phyloP scores from a whole-genome alignment of 495 filamentous ascomycete species.

The Astrocystis sublimbata region DNA sequence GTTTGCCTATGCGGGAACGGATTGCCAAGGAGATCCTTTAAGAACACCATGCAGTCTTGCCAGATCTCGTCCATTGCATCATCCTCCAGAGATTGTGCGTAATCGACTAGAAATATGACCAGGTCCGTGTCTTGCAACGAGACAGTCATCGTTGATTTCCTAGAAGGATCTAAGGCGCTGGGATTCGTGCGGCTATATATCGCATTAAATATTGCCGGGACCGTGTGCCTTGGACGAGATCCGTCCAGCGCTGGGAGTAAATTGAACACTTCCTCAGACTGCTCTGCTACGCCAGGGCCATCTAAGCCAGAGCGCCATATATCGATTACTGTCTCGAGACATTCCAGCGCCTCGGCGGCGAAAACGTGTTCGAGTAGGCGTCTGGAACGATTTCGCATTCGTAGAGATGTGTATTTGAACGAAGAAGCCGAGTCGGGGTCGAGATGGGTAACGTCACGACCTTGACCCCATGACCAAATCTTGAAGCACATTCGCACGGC shows the following conservation, averaged over 20 bases:
- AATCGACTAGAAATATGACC: constrained; percentile 84
- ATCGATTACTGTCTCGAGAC: constrained; percentile 83
- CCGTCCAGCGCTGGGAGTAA: constrained; percentile 90
- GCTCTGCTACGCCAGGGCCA: constrained; percentile 36
- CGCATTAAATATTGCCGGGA: constrained; percentile 96
- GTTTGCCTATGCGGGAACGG: constrained; percentile 94
- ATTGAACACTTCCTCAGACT: constrained; percentile 64
- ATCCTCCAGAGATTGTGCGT: constrained; percentile 86
- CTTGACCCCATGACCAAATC: constrained; percentile 92
- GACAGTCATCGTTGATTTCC: constrained; percentile 85
- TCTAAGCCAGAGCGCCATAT: constrained; percentile 64
- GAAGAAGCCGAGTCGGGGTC: constrained; percentile 76
- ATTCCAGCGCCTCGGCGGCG: constrained; percentile 90
- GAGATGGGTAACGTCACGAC: constrained; percentile 53
- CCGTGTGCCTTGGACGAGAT: constrained; percentile 85
- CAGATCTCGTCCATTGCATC: constrained; percentile 99
- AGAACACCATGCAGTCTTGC: constrained; percentile 88
- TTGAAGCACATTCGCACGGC: constrained; percentile 85
- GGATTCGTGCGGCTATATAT: constrained; percentile 94
- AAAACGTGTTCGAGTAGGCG: constrained; percentile 91
- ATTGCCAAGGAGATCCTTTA: constrained; percentile 87
- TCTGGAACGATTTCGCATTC: constrained; percentile 85
- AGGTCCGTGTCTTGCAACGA: constrained; percentile 78
- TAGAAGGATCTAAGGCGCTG: constrained; percentile 68
- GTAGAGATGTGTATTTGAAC: constrained; percentile 83